A percentile compares a stretch with the other conserved stretches of the same genome.
These are phyloP conservation scores for Ceratocystis eucalypticola DNA, from an alignment of 2,329 filamentous ascomycete genomes.

Conservation along the genomic window DNA sequence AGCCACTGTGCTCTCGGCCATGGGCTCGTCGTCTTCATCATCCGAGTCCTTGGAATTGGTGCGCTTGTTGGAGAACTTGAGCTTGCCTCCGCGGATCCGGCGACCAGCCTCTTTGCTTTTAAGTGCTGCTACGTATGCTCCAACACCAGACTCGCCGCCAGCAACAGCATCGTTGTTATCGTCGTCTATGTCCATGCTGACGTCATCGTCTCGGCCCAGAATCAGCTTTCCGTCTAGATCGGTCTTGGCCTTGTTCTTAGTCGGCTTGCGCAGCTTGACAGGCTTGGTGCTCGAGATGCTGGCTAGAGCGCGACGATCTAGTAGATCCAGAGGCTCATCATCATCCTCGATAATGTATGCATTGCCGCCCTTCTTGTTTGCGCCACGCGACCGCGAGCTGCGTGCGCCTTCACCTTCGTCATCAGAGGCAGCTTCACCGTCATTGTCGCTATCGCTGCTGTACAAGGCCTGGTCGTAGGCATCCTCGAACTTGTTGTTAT, in stretches of 20 bases:
- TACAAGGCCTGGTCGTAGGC: conserved; percentile 96
- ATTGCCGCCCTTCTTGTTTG: conserved; percentile 46
- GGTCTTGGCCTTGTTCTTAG: conserved; percentile 48
- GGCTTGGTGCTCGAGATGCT: conserved; percentile 90
- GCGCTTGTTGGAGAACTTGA: conserved; percentile 57
- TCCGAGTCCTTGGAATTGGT: conserved; percentile 33
- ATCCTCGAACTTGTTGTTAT: conserved; percentile 61
- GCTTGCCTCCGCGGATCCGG: conserved; percentile 50
- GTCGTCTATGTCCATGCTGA: conserved; percentile 52
- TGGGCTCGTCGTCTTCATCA: conserved; percentile 38
- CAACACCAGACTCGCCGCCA: conserved; percentile 41
- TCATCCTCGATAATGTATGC: conserved; percentile 90
- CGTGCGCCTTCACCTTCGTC: conserved; percentile 22
- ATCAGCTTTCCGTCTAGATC: conserved; percentile 72
- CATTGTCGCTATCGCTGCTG: conserved; percentile 54
- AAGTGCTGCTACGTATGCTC: conserved; percentile 56
- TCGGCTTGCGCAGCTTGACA: conserved; percentile 44
- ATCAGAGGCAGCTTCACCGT: conserved; percentile 45
- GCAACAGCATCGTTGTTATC: conserved; percentile 36
- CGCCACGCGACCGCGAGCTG: conserved; percentile 21
- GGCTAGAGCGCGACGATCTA: conserved; percentile 76
- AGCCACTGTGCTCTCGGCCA: conserved; percentile 35
- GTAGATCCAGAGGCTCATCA: conserved; percentile 84
- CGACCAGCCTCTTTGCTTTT: conserved; percentile 52
- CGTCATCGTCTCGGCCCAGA: conserved; percentile 45